phyloP scores from a whole-genome alignment of 148 eudicot genomes.

The Vaccinium vitisidaea region DNA sequence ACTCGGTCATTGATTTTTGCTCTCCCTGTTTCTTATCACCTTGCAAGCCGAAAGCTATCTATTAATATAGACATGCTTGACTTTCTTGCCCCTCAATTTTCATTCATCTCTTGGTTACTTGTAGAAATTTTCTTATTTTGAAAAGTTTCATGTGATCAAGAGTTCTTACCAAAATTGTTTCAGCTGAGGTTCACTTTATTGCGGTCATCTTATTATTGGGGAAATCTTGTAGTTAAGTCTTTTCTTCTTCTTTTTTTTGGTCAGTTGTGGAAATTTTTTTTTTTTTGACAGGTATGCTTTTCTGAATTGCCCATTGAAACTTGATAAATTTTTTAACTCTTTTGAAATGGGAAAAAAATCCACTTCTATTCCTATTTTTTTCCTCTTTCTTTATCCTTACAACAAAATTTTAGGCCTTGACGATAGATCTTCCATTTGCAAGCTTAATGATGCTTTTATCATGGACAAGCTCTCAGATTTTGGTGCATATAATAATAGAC shows the following conservation, averaged over 20 bases:
- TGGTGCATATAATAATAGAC: not conserved
- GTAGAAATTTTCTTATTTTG: not conserved
- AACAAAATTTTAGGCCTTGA: not conserved
- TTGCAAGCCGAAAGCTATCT: not conserved
- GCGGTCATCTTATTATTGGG: not conserved
- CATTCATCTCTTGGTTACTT: not conserved
- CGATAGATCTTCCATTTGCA: not conserved
- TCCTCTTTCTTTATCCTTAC: not conserved
- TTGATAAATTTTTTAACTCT: not conserved
- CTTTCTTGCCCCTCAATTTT: not conserved
- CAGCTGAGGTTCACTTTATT: not conserved
- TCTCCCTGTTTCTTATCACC: not conserved
- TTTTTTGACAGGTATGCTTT: not conserved
- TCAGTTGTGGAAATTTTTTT: not conserved
- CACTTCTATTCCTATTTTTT: not conserved
- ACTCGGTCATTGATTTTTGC: not conserved
- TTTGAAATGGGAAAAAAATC: not conserved
- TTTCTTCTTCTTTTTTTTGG: not conserved
- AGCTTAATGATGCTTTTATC: conserved; percentile 2
- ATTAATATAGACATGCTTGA: not conserved
- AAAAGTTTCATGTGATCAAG: not conserved
- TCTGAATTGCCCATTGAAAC: not conserved
- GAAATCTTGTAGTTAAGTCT: not conserved
- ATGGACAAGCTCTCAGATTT: not conserved
- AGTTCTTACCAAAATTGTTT: not conserved